Base-by-base conservation (phyloP, 2,329 filamentous ascomycete genomes). In the Plenodomus tracheiphilus region DNA sequence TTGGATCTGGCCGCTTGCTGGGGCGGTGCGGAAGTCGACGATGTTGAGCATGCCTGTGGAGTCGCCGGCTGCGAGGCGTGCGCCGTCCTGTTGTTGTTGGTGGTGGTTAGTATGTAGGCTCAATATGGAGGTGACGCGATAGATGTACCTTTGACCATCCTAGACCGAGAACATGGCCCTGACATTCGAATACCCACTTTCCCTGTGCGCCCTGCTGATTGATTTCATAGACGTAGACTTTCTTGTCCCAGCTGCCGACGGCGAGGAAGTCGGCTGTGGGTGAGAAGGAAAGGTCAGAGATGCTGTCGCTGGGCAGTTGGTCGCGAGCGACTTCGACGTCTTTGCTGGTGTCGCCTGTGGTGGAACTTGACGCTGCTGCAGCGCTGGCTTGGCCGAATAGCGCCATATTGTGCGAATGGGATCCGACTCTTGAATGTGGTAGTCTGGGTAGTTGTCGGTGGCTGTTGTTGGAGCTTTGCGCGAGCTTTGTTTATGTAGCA, bases 161-260 rank as follows among this genome's bases (percentile, higher is more conserved):
- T 56, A 87, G 87, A 69, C 85, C 88, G 53, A 99, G 77, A 2
- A 96, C 92, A 2, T 92, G 91, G 13, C 64, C 64, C 58, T 91
- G 87, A 74, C 95, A 90, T 61, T 95, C 88, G 68, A 94, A 95
- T 50, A 87, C 78, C 55, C 91, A 91, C 67, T 92, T 93, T 41
- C 91, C 91, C 70, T 91, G 85, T 66, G 88, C 93, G 69, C 88
- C 83, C 37, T 91, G 91, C 59, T 85, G 85, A 47, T 87, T 85
- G 69, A 97, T 91, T 74, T 97, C 91, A 77, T 97, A 99, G 70
- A 99, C 93, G 68, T 92, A 88, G 56, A 97, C 91, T 73, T 96
- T 96, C 79, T 95, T 96, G 76, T 99, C 94, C 94, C 94, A 99
- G 64, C 91, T 96, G 40, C 91, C 80, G 30, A 97, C 89, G 19